Percentiles rank a stretch among this genome's conserved stretches.
Conservation (phyloP, 768 basidiomycete genomes). For the Pleurotus pulmonarius region DNA sequence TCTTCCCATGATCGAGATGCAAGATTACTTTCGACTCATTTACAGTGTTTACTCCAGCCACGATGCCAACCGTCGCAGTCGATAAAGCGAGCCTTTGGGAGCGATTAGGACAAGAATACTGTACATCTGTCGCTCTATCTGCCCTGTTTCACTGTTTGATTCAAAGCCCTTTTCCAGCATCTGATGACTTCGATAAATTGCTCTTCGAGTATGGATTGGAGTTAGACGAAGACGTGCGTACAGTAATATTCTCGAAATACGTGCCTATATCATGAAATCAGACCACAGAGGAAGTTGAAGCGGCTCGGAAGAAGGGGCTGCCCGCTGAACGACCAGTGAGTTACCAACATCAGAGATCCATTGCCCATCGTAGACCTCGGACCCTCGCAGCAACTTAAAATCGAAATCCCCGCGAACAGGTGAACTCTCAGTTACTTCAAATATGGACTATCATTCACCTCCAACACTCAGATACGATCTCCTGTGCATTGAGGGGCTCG, state of each 20-base stretch:
- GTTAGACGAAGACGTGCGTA: conserved; percentile 92
- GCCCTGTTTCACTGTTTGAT: conserved; percentile 11
- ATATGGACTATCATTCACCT: conserved; percentile 9
- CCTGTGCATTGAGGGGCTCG: conserved; percentile 94
- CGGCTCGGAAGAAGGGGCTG: conserved; percentile 75
- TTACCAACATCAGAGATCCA: background rate
- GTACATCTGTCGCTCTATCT: conserved; percentile 36
- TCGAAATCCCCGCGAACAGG: conserved; percentile 99
- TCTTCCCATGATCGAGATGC: conserved; percentile 28
- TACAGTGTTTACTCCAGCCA: conserved; percentile 7
- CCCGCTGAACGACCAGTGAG: conserved; percentile 81
- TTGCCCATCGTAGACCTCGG: background rate
- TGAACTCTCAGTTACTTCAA: conserved; percentile 16
- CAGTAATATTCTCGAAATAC: background rate
- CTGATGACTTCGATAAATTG: conserved; percentile 91
- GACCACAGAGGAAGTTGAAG: conserved; percentile 89
- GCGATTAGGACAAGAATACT: conserved; percentile 77
- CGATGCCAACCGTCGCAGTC: conserved; percentile 93
- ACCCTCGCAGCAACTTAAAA: conserved; percentile 82
- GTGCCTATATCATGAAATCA: conserved; percentile 25
- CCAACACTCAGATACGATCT: conserved; percentile 78
- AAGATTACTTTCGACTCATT: conserved; percentile 4
- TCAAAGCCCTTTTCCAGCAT: conserved; percentile 47
- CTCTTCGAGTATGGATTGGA: conserved; percentile 98
- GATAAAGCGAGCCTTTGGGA: conserved; percentile 95